Base-by-base conservation (phyloP, 164 flowering plant genomes). In the Akebia trifoliata region DNA sequence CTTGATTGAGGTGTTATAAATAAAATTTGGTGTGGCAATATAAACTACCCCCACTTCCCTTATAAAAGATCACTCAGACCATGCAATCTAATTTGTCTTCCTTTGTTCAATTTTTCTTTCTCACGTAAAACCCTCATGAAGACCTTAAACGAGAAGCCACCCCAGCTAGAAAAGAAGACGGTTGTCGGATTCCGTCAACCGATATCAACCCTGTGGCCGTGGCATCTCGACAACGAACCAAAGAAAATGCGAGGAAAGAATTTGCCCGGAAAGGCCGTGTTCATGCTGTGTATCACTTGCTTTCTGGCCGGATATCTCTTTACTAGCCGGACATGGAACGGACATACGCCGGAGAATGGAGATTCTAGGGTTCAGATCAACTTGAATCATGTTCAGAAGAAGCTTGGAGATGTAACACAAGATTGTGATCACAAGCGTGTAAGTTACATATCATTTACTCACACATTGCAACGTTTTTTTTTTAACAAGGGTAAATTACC, bases 251-350 rank as follows among this genome's bases (percentile, higher is more conserved):
- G 90, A 32, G 86, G 73, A 24, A 83, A 81, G 58, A 50, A 72
- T 0, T 61, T 78, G 44, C 61, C 86, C 0, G 81, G 69, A 17
- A 88, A 74, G 68, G 74, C 74, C 51, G 72, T 85, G 4, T 30
- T 83, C 0, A 35, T 71, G 10, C 70, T 86, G 0, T 86, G 95
- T 59, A 32, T 80, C 15, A 80, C 73, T 1, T 67, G 92, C 70
- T 90, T 90, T 52, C 63, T 90, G 30, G 77, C 75, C 50, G 97
- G 97, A 6, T 70, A 84, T 6, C 75, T 90, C 50, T 76, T 86
- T 36, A 69, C 75, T 7, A 66, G 64, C 37, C 67, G 69, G 47
- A 75, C 64, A 1, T 70, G 80, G 78, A 57, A 43, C 24, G 67
- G 28, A 1, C 57, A 40, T 5, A 18, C 57, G 2, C 15, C 9